A percentile compares a stretch with the other conserved stretches of the same genome.
phyloP scores from a whole-genome alignment of 2,329 filamentous ascomycete genomes.

The Alternaria arborescens region DNA sequence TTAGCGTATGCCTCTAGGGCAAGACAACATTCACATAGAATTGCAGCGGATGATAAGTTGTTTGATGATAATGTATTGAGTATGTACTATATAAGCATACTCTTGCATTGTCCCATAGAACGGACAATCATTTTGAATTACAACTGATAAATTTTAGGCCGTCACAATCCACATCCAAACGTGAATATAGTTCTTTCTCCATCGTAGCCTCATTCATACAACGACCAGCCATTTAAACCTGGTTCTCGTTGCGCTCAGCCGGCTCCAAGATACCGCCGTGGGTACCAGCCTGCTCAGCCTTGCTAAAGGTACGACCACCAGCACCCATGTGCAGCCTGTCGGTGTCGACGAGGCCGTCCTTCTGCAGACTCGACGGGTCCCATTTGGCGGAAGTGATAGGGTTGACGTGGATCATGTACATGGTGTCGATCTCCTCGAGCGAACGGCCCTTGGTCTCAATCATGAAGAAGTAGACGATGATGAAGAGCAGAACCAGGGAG shows the following conservation, averaged over 20 bases:
- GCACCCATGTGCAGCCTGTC: constrained; percentile 44
- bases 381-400: constrained; percentile 70
- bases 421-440: constrained; percentile 79
- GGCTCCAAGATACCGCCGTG: constrained; percentile 33
- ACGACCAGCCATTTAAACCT: constrained; percentile 22
- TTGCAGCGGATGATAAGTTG: neutral
- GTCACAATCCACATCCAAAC: neutral
- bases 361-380: constrained; percentile 43
- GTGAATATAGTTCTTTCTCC: neutral
- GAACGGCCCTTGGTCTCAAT: constrained; percentile 77
- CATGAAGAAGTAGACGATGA: constrained; percentile 80
- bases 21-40: neutral
- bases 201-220: neutral
- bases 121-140: constrained; percentile 2
- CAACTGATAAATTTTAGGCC: constrained; percentile 3
- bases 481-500: constrained; percentile 68
- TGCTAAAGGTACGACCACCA: constrained; percentile 45
- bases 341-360: constrained; percentile 45
- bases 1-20: accelerated
- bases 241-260: constrained; percentile 34
- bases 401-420: constrained; percentile 71
- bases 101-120: neutral
- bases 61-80: neutral
- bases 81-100: neutral
- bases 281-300: constrained; percentile 40